Percentiles rank a stretch among this genome's conserved stretches.
Evolutionary conservation across 2,329 filamentous ascomycete species (phyloP).

Genomic region (Dactylellina drechsleri): DNA sequence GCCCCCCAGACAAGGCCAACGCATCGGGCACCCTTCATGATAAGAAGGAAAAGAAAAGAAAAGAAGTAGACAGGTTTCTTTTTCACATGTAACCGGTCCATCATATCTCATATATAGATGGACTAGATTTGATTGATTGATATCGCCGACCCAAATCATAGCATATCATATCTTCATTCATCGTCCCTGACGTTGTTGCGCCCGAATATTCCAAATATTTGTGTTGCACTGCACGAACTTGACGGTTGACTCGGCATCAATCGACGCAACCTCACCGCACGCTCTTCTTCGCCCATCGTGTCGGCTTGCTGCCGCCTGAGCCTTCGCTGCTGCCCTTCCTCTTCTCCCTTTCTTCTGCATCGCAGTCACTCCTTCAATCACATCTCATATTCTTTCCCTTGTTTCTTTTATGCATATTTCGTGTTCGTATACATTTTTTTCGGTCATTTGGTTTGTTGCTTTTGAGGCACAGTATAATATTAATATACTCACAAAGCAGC

Average conservation of each 20-base stretch:
- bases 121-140: neutral
- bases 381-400: neutral
- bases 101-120: neutral
- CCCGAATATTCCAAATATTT: conserved; percentile 30
- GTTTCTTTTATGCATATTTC: neutral
- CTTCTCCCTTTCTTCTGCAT: neutral
- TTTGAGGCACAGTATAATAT: neutral
- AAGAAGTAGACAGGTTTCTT: conserved; percentile 5
- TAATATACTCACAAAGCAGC: conserved; percentile 11
- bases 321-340: neutral
- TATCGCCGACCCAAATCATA: neutral
- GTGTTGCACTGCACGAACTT: conserved; percentile 31
- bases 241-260: conserved; percentile 1
- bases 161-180: neutral
- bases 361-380: neutral
- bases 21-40: conserved; percentile 21
- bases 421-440: neutral
- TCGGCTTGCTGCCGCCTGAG: neutral
- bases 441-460: neutral
- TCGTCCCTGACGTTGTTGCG: neutral
- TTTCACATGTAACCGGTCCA: neutral
- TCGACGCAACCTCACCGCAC: neutral
- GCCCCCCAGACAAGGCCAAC: conserved; percentile 18
- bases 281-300: neutral
- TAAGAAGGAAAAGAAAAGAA: conserved; percentile 2